Conservation (phyloP, 1,139 yeast species). For the Starmera stellimalicola region DNA sequence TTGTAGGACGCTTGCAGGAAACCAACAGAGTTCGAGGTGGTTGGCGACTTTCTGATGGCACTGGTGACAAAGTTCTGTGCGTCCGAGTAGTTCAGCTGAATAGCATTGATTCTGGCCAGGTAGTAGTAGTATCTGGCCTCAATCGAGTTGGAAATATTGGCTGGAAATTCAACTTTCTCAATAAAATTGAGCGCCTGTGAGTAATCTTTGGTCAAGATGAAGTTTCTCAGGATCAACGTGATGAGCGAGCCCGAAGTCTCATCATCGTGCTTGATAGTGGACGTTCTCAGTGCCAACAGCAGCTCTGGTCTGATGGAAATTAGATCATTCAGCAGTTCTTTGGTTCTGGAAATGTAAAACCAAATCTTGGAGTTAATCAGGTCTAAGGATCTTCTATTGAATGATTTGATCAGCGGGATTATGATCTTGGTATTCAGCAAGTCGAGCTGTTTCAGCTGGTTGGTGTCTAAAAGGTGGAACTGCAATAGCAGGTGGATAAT, state of each 20-base stretch:
- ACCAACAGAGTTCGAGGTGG: conserved; percentile 75
- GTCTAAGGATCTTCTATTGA: conserved; percentile 80
- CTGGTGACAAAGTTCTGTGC: conserved; percentile 88
- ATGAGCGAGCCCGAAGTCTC: conserved; percentile 87
- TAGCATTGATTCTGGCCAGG: conserved; percentile 80
- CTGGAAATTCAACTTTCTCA: conserved; percentile 84
- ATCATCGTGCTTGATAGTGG: conserved; percentile 83
- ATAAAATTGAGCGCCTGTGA: conserved; percentile 85
- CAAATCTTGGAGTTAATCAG: conserved; percentile 84
- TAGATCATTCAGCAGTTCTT: conserved; percentile 56
- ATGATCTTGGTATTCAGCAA: conserved; percentile 39
- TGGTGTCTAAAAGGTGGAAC: conserved; percentile 60
- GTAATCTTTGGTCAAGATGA: conserved; percentile 69
- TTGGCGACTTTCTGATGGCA: conserved; percentile 97
- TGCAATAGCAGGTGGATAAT: conserved; percentile 74
- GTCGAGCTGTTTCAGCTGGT: conserved; percentile 40
- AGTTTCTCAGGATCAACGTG: conserved; percentile 75
- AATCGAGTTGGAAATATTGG: conserved; percentile 75
- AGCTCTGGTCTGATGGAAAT: conserved; percentile 60
- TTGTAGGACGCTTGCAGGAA: conserved; percentile 88
- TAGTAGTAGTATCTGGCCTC: conserved; percentile 90
- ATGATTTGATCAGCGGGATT: conserved; percentile 46
- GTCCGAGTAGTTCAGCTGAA: conserved; percentile 85
- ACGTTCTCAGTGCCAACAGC: conserved; percentile 71
- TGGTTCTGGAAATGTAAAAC: conserved; percentile 81